A percentile compares a stretch with the other conserved stretches of the same genome.
Conservation (phyloP, 495 filamentous ascomycete genomes). For the Penicillium cataractarum region DNA sequence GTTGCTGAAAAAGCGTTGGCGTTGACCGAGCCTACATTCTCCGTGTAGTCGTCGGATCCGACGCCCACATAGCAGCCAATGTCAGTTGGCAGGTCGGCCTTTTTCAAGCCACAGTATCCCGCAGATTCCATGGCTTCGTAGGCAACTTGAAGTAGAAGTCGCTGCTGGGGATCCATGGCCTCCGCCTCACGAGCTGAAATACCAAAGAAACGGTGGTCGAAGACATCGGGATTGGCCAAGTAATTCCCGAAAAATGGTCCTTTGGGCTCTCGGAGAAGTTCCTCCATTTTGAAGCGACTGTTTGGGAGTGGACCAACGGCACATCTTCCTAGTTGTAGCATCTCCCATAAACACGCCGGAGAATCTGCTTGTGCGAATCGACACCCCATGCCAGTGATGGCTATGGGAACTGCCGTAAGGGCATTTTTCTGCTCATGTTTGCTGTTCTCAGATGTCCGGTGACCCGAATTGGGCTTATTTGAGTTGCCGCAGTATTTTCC, state of each 20-base stretch:
- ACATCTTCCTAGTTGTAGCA: not conserved
- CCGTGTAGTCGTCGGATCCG: conserved; percentile 30
- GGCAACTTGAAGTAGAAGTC: not conserved
- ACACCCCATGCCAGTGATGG: not conserved
- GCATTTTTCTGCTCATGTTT: no score
- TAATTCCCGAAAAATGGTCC: not conserved
- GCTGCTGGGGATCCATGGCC: not conserved
- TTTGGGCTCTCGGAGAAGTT: not conserved
- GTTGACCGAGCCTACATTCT: conserved; percentile 33
- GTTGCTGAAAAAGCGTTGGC: conserved; percentile 37
- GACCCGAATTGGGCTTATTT: no score
- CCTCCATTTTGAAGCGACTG: not conserved
- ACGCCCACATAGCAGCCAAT: conserved; percentile 41
- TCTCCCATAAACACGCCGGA: not conserved
- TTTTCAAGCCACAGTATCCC: not conserved
- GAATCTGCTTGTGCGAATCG: not conserved
- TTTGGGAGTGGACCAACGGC: not conserved
- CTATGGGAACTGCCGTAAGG: not conserved
- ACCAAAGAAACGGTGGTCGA: not conserved
- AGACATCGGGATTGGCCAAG: not conserved
- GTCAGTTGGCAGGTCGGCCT: not conserved
- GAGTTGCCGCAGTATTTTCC: no score
- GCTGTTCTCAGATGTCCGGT: no score
- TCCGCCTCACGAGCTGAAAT: conserved; percentile 2
- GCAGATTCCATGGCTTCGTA: conserved; percentile 1